Percentiles rank a stretch among this genome's conserved stretches.
Evolutionary conservation across 192 early-diverging fungal species (phyloP).

Genomic region (Coemansia sp.): DNA sequence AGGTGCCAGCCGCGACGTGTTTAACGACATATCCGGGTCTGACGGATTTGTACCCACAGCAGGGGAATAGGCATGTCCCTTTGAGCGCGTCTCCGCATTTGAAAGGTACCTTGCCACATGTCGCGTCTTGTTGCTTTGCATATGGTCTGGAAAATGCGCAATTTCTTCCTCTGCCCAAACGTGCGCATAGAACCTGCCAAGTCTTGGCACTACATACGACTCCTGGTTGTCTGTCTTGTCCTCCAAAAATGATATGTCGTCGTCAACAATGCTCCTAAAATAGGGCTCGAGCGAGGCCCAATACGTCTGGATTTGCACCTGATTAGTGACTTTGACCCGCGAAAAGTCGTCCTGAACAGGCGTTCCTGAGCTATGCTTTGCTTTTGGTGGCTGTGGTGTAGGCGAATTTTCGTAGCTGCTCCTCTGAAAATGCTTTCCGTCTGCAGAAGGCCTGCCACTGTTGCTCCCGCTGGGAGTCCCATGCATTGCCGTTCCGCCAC

Average conservation of each 20-base stretch:
- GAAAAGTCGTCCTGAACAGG: constrained; percentile 64
- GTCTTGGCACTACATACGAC: constrained; percentile 75
- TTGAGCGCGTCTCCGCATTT: constrained; percentile 9
- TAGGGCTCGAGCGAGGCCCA: constrained; percentile 84
- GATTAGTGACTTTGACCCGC: constrained; percentile 68
- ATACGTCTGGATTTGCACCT: constrained; percentile 84
- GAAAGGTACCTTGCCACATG: constrained; percentile 25
- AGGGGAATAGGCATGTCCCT: background rate
- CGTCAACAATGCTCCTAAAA: constrained; percentile 75
- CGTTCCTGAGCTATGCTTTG: constrained; percentile 40
- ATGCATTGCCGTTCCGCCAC: constrained; percentile 5
- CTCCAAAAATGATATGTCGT: constrained; percentile 74
- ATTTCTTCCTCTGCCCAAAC: constrained; percentile 71
- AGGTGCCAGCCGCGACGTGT: constrained; percentile 64
- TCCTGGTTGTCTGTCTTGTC: constrained; percentile 60
- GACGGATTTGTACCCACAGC: constrained; percentile 21
- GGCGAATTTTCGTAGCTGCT: constrained; percentile 11
- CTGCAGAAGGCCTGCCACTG: background rate
- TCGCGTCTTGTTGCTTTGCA: constrained; percentile 41
- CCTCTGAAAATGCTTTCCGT: constrained; percentile 9
- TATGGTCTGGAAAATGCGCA: constrained; percentile 54
- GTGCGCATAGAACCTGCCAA: constrained; percentile 74
- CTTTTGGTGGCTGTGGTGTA: constrained; percentile 23
- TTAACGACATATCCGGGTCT: constrained; percentile 59
- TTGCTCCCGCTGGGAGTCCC: background rate